Base-by-base conservation (phyloP, 2,329 filamentous ascomycete genomes). In the Lachnellula suecica region DNA sequence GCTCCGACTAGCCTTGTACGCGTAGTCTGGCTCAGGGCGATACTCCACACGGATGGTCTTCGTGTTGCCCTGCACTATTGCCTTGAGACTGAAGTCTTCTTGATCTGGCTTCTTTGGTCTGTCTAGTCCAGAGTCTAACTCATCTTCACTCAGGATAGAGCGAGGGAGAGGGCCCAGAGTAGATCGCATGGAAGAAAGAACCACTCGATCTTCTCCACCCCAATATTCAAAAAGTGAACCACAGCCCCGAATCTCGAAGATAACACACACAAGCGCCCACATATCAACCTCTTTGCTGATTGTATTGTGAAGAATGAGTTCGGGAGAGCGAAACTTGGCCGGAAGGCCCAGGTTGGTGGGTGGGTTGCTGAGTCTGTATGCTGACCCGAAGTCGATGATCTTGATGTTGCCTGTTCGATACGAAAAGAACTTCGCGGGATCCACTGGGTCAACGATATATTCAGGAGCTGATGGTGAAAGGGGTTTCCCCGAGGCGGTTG, bases 341-440 rank as follows among this genome's bases (percentile, higher is more conserved):
- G 41, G 23, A 8, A 22, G 15, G 17, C 41, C 41, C 2, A 44
- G 9, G 13, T 40, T 3, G 3, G 31, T 4, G 13, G 31, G 48
- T 20, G 34, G n/a, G 2, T 38, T 15, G 15, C 42, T 24, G 25
- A 53, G 24, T 4, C 22, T 24, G 10, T 38, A 56, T 0, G 47
- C 13, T 15, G 27, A 42, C 19, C 40, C 50, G n/a, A 53, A 53
- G 13, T 56, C 53, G 15, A 50, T 31, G 17, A 53, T 17, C 27
- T 48, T 51, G 34, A 56, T 45, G 23, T 56, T 53, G 9, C 53
- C 50, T 4, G 50, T 56, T 6, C 43, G 29, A 22, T 31, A 47
- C 0, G 37, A 13, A 15, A 51, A 42, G 1, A 56, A n/a, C 11
- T 27, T 25, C n/a, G 37, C 20, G 4, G 23, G 2, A 35, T 56